A percentile compares a stretch with the other conserved stretches of the same genome.
Evolutionary conservation across 2,329 filamentous ascomycete genomes (phyloP).

Genomic region (Daldinia sp.): DNA sequence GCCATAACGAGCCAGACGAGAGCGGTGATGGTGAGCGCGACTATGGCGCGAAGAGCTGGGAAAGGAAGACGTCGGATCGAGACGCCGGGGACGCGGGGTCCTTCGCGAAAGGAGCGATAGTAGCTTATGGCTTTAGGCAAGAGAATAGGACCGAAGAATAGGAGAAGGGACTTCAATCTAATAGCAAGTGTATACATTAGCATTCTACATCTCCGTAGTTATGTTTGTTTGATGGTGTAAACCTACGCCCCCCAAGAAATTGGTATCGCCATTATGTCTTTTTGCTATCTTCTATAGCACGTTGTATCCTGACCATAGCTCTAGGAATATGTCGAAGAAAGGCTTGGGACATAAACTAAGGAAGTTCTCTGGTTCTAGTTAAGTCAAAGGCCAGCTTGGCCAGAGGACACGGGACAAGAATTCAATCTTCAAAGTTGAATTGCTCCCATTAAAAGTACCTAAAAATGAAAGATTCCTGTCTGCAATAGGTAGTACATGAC

Average conservation of each 20-base stretch:
- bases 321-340: neutral
- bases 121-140: slow-evolving; percentile 71
- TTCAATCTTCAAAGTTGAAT: too few relatives aligned
- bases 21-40: slow-evolving; percentile 62
- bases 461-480: too few relatives aligned
- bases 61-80: slow-evolving; percentile 64
- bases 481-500: too few relatives aligned
- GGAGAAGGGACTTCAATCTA: slow-evolving; percentile 63
- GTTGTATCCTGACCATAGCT: slow-evolving; percentile 18
- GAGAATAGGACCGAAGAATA: slow-evolving; percentile 76
- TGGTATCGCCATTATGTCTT: slow-evolving; percentile 47
- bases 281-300: slow-evolving; percentile 13
- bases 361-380: neutral
- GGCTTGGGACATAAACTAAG: neutral
- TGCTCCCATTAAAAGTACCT: neutral
- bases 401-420: neutral
- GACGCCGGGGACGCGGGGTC: slow-evolving; percentile 54
- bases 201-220: slow-evolving; percentile 11
- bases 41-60: slow-evolving; percentile 64
- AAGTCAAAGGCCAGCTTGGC: slow-evolving; percentile 20
- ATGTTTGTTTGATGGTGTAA: slow-evolving; percentile 2
- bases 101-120: slow-evolving; percentile 64
- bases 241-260: slow-evolving; percentile 61
- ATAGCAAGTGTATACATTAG: neutral
- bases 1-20: slow-evolving; percentile 66